Percentiles rank a stretch among this genome's conserved stretches.
Conservation (phyloP, 1,139 yeast genomes). For the Yamadazyma songkhlaensis region DNA sequence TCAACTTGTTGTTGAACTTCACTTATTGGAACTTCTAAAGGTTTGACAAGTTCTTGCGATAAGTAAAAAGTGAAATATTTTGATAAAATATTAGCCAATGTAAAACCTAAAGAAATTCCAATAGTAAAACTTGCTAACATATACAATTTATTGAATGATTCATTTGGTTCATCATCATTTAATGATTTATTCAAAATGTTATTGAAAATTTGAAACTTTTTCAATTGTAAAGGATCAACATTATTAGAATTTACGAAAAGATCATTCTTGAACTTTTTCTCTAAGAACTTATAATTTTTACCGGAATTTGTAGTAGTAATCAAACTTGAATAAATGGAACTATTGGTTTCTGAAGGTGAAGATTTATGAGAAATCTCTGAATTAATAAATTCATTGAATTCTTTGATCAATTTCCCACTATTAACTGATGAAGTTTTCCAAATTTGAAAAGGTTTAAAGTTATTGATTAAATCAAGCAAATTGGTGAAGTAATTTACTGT, state of each 20-base stretch:
- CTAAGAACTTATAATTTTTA: constrained; percentile 30
- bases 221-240: constrained; percentile 35
- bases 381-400: constrained; percentile 25
- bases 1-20: neutral
- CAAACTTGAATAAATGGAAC: constrained; percentile 24
- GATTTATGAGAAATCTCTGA: constrained; percentile 17
- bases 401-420: constrained; percentile 15
- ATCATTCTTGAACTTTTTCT: constrained; percentile 31
- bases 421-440: constrained; percentile 40
- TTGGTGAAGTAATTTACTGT: constrained; percentile 41
- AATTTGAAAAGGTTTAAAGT: constrained; percentile 35
- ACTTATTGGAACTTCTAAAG: neutral
- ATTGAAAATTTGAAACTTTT: constrained; percentile 14
- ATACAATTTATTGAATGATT: constrained; percentile 6
- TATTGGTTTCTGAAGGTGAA: neutral
- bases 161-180: neutral
- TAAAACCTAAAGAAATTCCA: constrained; percentile 36
- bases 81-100: constrained; percentile 23
- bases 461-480: constrained; percentile 35
- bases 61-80: constrained; percentile 5
- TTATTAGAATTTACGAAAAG: constrained; percentile 21
- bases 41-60: neutral
- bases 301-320: constrained; percentile 16
- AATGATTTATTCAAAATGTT: constrained; percentile 3
- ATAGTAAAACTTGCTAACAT: constrained; percentile 30